Evolutionary conservation across 169 alveolate species (phyloP).

Genomic region (Plasmodium yoelii): DNA sequence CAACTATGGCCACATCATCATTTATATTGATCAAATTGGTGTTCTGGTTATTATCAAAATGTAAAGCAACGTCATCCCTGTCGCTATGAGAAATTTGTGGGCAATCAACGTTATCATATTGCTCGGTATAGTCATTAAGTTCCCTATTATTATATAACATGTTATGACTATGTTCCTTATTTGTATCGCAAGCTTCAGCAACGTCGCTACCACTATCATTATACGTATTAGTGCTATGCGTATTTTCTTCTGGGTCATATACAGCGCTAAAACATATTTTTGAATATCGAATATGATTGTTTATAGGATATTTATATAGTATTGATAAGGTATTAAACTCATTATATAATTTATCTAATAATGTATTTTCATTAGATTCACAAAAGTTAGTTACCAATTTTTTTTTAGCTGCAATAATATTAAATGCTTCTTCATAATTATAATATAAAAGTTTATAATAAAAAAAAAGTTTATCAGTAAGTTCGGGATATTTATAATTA

Average conservation of each 20-base stretch:
- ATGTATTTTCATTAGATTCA: constrained; percentile 72
- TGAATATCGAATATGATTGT: constrained; percentile 44
- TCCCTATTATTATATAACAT: constrained; percentile 6
- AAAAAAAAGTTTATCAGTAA: constrained; percentile 73
- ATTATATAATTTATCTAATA: constrained; percentile 63
- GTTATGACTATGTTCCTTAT: not conserved
- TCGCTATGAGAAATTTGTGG: not conserved
- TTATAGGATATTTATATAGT: constrained; percentile 64
- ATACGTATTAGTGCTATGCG: not conserved
- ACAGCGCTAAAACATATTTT: constrained; percentile 64
- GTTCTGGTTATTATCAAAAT: not conserved
- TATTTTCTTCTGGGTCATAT: constrained; percentile 69
- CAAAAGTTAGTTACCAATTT: constrained; percentile 72
- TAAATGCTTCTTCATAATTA: constrained; percentile 77
- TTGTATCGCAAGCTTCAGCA: not conserved
- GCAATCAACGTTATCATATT: not conserved
- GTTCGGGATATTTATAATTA: constrained; percentile 57
- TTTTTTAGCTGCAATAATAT: constrained; percentile 70
- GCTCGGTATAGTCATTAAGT: not conserved
- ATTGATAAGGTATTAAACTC: constrained; percentile 74
- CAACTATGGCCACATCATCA: constrained; percentile 32
- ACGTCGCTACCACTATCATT: constrained; percentile 1
- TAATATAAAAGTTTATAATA: constrained; percentile 63
- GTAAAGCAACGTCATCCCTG: not conserved
- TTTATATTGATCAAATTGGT: constrained; percentile 28